Evolutionary conservation across 2,329 filamentous ascomycete genomes (phyloP).

Genomic region (Thelonectria olida): DNA sequence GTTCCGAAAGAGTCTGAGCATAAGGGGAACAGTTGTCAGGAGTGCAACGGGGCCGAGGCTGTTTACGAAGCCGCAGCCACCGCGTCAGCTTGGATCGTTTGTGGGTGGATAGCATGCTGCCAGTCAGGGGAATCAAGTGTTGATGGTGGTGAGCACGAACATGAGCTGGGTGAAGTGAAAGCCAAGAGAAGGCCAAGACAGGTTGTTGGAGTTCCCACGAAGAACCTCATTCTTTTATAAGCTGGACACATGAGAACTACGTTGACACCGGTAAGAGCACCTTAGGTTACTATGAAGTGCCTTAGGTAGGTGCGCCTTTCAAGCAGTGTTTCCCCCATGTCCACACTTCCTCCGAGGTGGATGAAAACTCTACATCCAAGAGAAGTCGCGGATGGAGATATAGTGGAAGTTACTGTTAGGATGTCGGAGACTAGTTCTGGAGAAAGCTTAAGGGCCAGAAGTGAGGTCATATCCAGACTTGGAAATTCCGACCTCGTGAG

Average conservation of each 20-base stretch:
- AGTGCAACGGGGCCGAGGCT: background rate
- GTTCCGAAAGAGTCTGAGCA: too few relatives aligned
- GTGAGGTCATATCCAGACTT: conserved; percentile 8
- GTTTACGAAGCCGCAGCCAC: conserved; percentile 1
- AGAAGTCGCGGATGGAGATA: too few relatives aligned
- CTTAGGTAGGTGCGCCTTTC: too few relatives aligned
- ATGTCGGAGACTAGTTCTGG: background rate
- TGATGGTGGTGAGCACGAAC: background rate
- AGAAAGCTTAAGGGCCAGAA: background rate
- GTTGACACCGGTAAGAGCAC: background rate
- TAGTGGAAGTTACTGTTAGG: too few relatives aligned
- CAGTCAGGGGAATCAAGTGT: background rate
- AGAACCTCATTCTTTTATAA: background rate
- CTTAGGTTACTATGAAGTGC: too few relatives aligned
- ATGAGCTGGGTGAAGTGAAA: background rate
- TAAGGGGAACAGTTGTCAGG: background rate
- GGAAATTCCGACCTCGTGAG: background rate
- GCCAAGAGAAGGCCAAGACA: too few relatives aligned
- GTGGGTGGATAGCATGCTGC: background rate
- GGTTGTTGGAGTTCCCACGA: background rate
- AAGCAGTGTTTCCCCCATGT: too few relatives aligned
- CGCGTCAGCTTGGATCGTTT: background rate
- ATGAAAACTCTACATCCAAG: too few relatives aligned
- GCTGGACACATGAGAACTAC: background rate
- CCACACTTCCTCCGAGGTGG: too few relatives aligned